Base-by-base conservation (phyloP, 345 rosid genomes). In the Excoecaria cochinchinensis region DNA sequence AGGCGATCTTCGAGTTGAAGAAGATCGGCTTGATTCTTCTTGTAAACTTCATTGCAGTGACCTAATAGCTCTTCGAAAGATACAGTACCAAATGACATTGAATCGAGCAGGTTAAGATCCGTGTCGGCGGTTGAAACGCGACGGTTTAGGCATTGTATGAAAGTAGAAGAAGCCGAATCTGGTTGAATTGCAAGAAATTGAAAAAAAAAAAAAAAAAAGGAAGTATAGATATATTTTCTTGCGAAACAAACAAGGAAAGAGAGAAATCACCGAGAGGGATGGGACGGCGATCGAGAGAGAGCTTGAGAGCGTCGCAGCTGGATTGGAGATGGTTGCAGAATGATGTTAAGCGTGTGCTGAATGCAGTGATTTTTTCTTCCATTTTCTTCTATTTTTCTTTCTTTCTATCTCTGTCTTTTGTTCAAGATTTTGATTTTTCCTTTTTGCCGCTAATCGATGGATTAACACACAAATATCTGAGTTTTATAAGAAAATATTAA, bases 31-130 rank as follows among this genome's bases (percentile, higher is more conserved):
- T 92, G 86, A 36, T 88, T 94, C 74, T 74, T 78, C 71, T 86
- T 87, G 71, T 81, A 87, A 72, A 90, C 84, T 76, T 92, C 88
- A 69, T 80, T 87, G 78, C 96, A 92, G 61, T 94, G 94, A 78
- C 98, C 95, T 64, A 92, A 74, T 6, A 90, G 88, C 80, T 90
- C 98, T 83, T 90, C 97, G 11, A 92, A 92, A 1, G 98, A 94
- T 19, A 94, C 92, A 0, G 93, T 90, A 21, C 91, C 97, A 11
- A 91, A 87, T 10, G 95, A 85, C 95, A 91, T 89, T 0, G 91
- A 86, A 3, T 92, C 97, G 3, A 94, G 93, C 62, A 89, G 55
- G 77, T 83, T 84, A 15, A 94, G 81, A 40, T 90, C 97, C 50
- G 74, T 21, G 64, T 81, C 76, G n/a, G 87, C 87, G 1, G 68